phyloP scores from a whole-genome alignment of 2,329 filamentous ascomycete species.

The Epicoccum nigrum region DNA sequence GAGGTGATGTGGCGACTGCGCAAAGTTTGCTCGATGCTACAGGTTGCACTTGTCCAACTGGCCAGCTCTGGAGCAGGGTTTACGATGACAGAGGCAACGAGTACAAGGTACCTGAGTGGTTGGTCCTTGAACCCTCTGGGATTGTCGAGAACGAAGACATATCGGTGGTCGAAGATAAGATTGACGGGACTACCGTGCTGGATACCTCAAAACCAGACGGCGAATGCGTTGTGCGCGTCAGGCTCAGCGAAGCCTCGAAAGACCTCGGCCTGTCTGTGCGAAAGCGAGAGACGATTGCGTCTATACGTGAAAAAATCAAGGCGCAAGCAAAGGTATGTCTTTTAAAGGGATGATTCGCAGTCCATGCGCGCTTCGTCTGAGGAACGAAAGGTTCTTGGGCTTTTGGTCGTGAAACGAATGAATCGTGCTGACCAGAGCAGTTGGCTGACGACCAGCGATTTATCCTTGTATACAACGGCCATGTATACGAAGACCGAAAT shows the following conservation, averaged over 20 bases:
- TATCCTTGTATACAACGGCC: conserved; percentile 80
- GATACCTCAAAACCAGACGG: conserved; percentile 8
- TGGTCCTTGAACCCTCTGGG: conserved; percentile 53
- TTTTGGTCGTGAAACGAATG: background rate
- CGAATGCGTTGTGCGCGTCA: conserved; percentile 9
- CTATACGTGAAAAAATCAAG: conserved; percentile 13
- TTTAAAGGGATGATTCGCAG: too few species aligned
- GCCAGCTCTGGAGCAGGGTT: conserved; percentile 50
- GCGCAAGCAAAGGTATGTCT: conserved; percentile 11
- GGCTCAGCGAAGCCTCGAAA: conserved; percentile 1
- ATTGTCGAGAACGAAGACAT: conserved; percentile 40
- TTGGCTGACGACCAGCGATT: conserved; percentile 65
- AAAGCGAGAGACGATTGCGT: conserved; percentile 4
- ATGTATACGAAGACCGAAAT: conserved; percentile 72
- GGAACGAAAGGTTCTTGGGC: too few species aligned
- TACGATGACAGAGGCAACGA: conserved; percentile 52
- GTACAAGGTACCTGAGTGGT: conserved; percentile 55
- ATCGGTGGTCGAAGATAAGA: conserved; percentile 4
- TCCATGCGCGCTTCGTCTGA: too few species aligned
- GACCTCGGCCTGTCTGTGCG: conserved; percentile 1
- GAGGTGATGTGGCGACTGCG: conserved; percentile 59
- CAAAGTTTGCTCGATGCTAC: conserved; percentile 81
- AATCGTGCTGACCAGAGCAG: conserved; percentile 40
- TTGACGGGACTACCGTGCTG: conserved; percentile 20
- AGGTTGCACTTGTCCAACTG: conserved; percentile 59